Conservation (phyloP, 352 stramenopile genomes). For the Globisporangium iwayamae region DNA sequence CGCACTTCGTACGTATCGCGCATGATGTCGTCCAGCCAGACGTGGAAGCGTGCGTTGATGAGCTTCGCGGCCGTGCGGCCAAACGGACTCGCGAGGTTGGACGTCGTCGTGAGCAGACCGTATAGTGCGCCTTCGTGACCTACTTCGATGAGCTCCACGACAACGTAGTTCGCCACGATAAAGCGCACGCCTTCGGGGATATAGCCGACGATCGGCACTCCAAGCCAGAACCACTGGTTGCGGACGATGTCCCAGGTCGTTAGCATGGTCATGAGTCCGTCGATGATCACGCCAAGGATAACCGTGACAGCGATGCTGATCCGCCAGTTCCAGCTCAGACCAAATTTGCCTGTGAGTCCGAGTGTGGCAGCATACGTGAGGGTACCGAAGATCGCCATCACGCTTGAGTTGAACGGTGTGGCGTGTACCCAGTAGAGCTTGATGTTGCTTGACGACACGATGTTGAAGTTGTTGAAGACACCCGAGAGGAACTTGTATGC, state of each 20-base stretch:
- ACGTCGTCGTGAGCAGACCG: slow-evolving; percentile 48
- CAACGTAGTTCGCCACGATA: slow-evolving; percentile 58
- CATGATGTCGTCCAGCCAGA: slow-evolving; percentile 47
- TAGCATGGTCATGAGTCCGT: slow-evolving; percentile 50
- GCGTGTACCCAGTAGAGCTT: slow-evolving; percentile 51
- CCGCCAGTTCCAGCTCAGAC: slow-evolving; percentile 61
- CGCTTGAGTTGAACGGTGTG: slow-evolving; percentile 50
- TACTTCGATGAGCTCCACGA: slow-evolving; percentile 50
- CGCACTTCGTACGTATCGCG: slow-evolving; percentile 38
- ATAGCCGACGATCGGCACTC: slow-evolving; percentile 46
- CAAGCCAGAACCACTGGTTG: slow-evolving; percentile 65
- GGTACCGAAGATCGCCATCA: slow-evolving; percentile 46
- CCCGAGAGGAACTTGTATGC: slow-evolving; percentile 60
- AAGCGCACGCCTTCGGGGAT: slow-evolving; percentile 49
- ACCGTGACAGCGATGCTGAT: slow-evolving; percentile 39
- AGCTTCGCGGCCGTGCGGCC: slow-evolving; percentile 43
- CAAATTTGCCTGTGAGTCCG: slow-evolving; percentile 37
- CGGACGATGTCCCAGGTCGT: slow-evolving; percentile 51
- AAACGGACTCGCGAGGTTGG: slow-evolving; percentile 47
- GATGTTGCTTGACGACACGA: slow-evolving; percentile 43
- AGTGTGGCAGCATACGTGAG: slow-evolving; percentile 38
- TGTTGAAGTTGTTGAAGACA: slow-evolving; percentile 61
- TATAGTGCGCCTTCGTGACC: slow-evolving; percentile 57
- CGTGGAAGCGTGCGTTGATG: slow-evolving; percentile 47
- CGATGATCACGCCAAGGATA: slow-evolving; percentile 17